A percentile compares a stretch with the other conserved stretches of the same genome.
phyloP scores from a whole-genome alignment of 306 rosid species.

The Vigna radiata region DNA sequence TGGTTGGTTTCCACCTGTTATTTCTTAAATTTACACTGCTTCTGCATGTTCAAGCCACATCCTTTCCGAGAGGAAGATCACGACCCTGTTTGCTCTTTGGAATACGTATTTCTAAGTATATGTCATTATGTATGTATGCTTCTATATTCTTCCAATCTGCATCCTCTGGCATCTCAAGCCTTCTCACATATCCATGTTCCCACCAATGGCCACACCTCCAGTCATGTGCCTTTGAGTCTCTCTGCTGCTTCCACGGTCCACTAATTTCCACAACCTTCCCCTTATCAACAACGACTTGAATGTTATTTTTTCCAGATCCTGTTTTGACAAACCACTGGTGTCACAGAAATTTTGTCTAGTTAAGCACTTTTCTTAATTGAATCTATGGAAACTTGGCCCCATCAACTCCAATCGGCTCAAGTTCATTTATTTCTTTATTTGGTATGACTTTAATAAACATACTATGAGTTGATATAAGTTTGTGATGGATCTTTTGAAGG shows the following conservation, averaged over 20 bases:
- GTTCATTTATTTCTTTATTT: constrained; percentile 24
- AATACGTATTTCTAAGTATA: constrained; percentile 63
- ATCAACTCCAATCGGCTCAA: constrained; percentile 32
- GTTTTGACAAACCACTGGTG: constrained; percentile 55
- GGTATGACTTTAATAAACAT: background rate
- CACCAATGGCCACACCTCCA: constrained; percentile 95
- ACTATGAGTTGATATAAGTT: no score
- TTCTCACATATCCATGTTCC: constrained; percentile 88
- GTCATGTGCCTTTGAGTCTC: constrained; percentile 60
- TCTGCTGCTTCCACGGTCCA: constrained; percentile 84
- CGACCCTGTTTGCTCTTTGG: constrained; percentile 62
- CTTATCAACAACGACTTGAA: constrained; percentile 71
- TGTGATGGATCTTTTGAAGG: no score
- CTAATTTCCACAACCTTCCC: constrained; percentile 85
- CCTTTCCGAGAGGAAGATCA: constrained; percentile 52
- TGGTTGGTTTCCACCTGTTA: constrained; percentile 17
- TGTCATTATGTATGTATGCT: constrained; percentile 66
- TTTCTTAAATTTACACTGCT: constrained; percentile 44
- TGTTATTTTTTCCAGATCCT: constrained; percentile 70
- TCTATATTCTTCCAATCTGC: constrained; percentile 77
- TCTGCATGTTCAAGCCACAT: constrained; percentile 46
- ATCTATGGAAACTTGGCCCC: constrained; percentile 47
- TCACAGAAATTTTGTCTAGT: constrained; percentile 46
- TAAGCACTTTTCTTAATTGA: constrained; percentile 35
- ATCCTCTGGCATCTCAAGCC: constrained; percentile 93